These are phyloP conservation scores for Salix viminalis DNA, from an alignment of 345 rosid genomes.

Conservation along the genomic window DNA sequence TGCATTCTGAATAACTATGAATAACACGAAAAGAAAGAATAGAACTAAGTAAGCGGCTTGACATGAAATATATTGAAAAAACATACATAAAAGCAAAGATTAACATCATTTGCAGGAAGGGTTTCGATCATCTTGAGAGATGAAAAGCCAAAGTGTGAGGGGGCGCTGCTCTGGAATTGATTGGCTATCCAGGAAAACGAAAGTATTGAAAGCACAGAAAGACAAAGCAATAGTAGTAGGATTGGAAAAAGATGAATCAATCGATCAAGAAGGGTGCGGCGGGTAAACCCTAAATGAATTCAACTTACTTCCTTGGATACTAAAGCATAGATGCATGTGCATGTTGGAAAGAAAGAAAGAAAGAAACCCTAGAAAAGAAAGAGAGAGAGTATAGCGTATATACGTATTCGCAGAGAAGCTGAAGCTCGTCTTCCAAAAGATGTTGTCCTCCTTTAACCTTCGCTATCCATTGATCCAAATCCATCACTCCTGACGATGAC, in stretches of 20 bases:
- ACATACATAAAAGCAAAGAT: neutral
- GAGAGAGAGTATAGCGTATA: conserved; percentile 2
- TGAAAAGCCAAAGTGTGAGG: too few relatives aligned
- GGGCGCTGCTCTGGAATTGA: too few relatives aligned
- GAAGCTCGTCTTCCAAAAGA: conserved; percentile 92
- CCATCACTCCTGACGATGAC: conserved; percentile 51
- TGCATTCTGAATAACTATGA: neutral
- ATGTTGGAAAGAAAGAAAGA: neutral
- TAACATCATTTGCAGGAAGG: neutral
- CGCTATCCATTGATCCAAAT: conserved; percentile 95
- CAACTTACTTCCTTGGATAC: neutral
- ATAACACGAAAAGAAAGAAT: neutral
- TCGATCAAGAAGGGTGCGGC: neutral
- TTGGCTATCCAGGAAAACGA: neutral
- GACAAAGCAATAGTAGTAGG: neutral
- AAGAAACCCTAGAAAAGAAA: neutral
- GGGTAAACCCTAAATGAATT: neutral
- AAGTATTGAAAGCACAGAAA: neutral
- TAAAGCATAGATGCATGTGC: neutral
- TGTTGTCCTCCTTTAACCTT: conserved; percentile 97
- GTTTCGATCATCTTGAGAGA: too few relatives aligned
- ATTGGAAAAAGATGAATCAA: neutral
- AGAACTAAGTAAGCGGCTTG: too few relatives aligned
- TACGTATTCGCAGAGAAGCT: conserved; percentile 98
- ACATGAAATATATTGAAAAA: too few relatives aligned